Conservation (phyloP, 2,329 filamentous ascomycete genomes). For the Botrytis squamosa region DNA sequence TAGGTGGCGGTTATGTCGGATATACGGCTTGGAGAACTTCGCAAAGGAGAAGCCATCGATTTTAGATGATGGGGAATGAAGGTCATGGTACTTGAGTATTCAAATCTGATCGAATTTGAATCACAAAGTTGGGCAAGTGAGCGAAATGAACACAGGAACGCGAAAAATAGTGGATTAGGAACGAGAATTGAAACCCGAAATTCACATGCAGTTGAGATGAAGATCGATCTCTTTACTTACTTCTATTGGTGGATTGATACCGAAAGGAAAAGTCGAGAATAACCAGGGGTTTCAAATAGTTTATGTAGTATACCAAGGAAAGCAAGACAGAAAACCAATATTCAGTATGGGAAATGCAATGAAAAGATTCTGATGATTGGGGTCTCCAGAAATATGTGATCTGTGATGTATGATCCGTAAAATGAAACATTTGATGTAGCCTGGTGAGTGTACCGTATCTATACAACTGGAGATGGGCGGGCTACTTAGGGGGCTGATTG, state of each 20-base stretch:
- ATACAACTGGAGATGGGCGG: background rate
- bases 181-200: background rate
- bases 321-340: background rate
- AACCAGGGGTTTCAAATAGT: background rate
- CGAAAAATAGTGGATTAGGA: background rate
- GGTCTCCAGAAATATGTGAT: background rate
- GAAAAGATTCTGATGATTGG: background rate
- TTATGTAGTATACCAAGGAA: background rate
- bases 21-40: slow-evolving; percentile 74
- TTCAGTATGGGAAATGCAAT: background rate
- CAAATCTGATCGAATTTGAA: background rate
- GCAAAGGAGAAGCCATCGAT: slow-evolving; percentile 38
- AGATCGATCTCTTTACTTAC: background rate
- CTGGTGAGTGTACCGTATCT: background rate
- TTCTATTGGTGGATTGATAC: background rate
- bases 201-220: background rate
- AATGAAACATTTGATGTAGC: background rate
- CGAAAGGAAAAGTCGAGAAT: background rate
- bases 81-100: background rate
- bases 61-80: slow-evolving; percentile 28
- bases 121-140: background rate
- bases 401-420: background rate
- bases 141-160: background rate
- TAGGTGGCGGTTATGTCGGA: slow-evolving; percentile 77
- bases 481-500: background rate